These are phyloP conservation scores for Bryum argenteum DNA, from an alignment of 225 moss, liverwort and hornwort genomes.

Conservation along the genomic window DNA sequence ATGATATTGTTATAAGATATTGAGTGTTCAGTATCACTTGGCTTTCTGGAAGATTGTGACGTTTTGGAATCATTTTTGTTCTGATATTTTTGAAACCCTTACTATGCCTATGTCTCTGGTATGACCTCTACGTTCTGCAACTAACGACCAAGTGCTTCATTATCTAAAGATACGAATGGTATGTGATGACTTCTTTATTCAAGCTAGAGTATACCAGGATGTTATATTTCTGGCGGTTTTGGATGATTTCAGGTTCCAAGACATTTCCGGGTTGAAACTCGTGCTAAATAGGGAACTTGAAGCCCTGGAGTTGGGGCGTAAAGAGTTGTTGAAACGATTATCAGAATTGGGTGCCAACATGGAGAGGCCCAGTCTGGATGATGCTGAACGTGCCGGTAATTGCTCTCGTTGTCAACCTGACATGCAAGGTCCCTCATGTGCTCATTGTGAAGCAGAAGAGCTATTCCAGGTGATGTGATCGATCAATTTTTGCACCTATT, in stretches of 20 bases:
- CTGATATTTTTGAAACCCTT: not conserved
- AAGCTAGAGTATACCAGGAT: conserved; percentile 7
- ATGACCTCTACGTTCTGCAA: conserved; percentile 16
- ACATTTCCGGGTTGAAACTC: conserved; percentile 79
- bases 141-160: not conserved
- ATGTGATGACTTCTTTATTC: conserved; percentile 6
- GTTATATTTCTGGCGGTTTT: conserved; percentile 10
- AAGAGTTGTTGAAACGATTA: conserved; percentile 58
- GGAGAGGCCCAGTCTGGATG: conserved; percentile 65
- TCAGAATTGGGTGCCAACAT: conserved; percentile 63
- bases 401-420: conserved; percentile 84
- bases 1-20: conserved; percentile 11
- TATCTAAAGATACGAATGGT: not conserved
- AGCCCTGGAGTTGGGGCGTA: conserved; percentile 64
- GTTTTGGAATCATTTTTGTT: not conserved
- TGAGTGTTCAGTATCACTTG: conserved; percentile 15
- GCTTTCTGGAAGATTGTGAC: conserved; percentile 15
- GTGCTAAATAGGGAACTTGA: conserved; percentile 77
- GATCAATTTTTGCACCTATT: not conserved
- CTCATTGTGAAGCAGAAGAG: conserved; percentile 91
- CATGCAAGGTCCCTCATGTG: conserved; percentile 72
- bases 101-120: not conserved
- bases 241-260: conserved; percentile 64
- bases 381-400: conserved; percentile 79
- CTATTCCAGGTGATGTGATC: conserved; percentile 73